Evolutionary conservation across 805 yeast species (phyloP).

Genomic region (Kuraishia ogatae): DNA sequence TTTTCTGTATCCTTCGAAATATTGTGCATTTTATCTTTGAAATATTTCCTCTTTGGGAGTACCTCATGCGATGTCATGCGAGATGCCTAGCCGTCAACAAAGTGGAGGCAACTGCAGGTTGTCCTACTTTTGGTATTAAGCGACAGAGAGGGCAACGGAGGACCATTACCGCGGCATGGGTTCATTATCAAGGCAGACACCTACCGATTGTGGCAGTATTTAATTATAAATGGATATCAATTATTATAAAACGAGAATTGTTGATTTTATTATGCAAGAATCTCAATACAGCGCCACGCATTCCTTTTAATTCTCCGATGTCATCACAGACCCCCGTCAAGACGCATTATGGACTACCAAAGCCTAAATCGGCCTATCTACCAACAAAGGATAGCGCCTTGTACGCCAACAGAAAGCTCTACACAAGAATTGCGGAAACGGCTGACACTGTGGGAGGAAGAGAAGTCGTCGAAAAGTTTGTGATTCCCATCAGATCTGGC

Average conservation of each 20-base stretch:
- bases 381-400: conserved; percentile 47
- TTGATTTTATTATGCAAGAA: no score
- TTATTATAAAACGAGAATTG: no score
- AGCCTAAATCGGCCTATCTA: conserved; percentile 48
- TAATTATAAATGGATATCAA: not conserved
- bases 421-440: conserved; percentile 31
- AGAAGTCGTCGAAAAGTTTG: conserved; percentile 30
- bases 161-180: no score
- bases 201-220: no score
- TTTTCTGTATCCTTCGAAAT: not conserved
- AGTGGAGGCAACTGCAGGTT: not conserved
- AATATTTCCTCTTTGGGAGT: not conserved
- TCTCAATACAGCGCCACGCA: no score
- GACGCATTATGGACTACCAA: conserved; percentile 15
- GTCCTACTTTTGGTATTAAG: not conserved
- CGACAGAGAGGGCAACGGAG: not conserved
- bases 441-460: conserved; percentile 25
- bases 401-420: conserved; percentile 40
- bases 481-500: conserved; percentile 48
- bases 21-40: not conserved
- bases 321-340: conserved; percentile 15
- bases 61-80: not conserved
- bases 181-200: no score
- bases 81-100: not conserved
- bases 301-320: conserved; percentile 3